A percentile compares a stretch with the other conserved stretches of the same genome.
phyloP scores from a whole-genome alignment of 2,329 filamentous ascomycete genomes.

The Penicillium olsonii region DNA sequence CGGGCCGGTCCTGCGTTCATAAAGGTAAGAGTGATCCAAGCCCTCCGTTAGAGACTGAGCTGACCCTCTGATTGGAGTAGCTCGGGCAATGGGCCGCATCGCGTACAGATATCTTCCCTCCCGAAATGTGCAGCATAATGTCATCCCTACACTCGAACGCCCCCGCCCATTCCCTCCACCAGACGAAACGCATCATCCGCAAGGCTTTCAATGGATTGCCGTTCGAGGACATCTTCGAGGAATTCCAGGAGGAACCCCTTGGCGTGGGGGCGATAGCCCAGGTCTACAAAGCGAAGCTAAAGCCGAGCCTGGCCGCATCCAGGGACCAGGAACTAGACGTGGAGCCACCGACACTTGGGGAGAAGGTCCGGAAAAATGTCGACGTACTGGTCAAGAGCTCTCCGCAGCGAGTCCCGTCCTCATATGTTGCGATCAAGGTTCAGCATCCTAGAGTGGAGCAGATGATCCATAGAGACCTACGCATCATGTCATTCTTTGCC shows the following conservation, averaged over 20 bases:
- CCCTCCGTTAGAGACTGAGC: background rate
- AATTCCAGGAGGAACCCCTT: constrained; percentile 85
- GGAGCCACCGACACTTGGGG: constrained; percentile 59
- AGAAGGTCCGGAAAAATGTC: constrained; percentile 77
- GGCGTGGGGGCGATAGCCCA: constrained; percentile 97
- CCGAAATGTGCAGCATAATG: constrained; percentile 89
- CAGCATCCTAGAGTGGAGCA: constrained; percentile 89
- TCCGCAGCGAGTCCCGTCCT: constrained; percentile 81
- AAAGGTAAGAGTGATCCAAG: constrained; percentile 64
- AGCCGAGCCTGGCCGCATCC: constrained; percentile 70
- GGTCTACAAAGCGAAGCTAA: constrained; percentile 93
- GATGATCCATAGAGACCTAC: constrained; percentile 83
- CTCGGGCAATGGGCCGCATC: constrained; percentile 98
- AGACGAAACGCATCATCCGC: constrained; percentile 76
- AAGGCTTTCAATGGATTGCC: constrained; percentile 75
- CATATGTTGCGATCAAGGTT: constrained; percentile 94
- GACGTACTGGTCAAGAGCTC: constrained; percentile 83
- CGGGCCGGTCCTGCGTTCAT: constrained; percentile 93
- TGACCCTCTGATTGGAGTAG: constrained; percentile 42
- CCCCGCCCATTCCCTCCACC: constrained; percentile 80
- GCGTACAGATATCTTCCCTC: constrained; percentile 92
- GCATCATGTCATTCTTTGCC: constrained; percentile 94
- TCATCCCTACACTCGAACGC: constrained; percentile 93
- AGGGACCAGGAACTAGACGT: constrained; percentile 58
- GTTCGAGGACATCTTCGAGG: constrained; percentile 93